Base-by-base conservation (phyloP, 1,139 yeast species). In the Maudiozyma humilis region DNA sequence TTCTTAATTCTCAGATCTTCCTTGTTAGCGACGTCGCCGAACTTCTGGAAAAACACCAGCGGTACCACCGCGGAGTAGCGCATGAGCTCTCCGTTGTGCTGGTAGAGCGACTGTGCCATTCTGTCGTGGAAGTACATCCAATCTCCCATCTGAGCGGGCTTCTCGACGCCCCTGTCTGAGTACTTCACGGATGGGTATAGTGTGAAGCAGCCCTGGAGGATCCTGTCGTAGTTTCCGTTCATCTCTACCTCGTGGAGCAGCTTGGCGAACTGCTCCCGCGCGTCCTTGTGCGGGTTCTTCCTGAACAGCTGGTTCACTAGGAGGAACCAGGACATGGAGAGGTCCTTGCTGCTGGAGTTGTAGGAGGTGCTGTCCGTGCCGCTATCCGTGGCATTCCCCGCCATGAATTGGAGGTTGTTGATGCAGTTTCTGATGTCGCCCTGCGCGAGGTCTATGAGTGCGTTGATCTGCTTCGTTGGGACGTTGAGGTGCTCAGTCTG, bases 341-440 rank as follows among this genome's bases (percentile, higher is more conserved):
- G 52, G 59, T 82, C 89, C 57, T 79, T 79, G 31, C 63, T 60
- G 8, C 63, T 49, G 14, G 55, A 45, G n/a, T n/a, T n/a, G n/a
- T n/a, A n/a, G n/a, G n/a, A n/a, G n/a, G n/a, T n/a, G n/a, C n/a
- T n/a, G n/a, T n/a, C n/a, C n/a, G n/a, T n/a, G n/a, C n/a, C n/a
- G n/a, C n/a, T n/a, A n/a, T n/a, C n/a, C n/a, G n/a, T n/a, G n/a
- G n/a, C n/a, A 18, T n/a, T 19, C 19, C 3, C 47, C 3, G 63
- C 48, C 45, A 58, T 46, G 56, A 89, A 88, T 55, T 91, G 98
- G 35, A 91, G 64, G 54, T 82, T 76, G 58, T 91, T 91, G 40
- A 91, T 70, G 59, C 96, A 83, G 32, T 89, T 86, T 53, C 98
- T 69, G 29, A 91, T 71, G 64, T 91, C 98, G 36, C 88, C 87